These are phyloP conservation scores for Tephrocybe rancida DNA, from an alignment of 768 basidiomycete species.

Conservation along the genomic window DNA sequence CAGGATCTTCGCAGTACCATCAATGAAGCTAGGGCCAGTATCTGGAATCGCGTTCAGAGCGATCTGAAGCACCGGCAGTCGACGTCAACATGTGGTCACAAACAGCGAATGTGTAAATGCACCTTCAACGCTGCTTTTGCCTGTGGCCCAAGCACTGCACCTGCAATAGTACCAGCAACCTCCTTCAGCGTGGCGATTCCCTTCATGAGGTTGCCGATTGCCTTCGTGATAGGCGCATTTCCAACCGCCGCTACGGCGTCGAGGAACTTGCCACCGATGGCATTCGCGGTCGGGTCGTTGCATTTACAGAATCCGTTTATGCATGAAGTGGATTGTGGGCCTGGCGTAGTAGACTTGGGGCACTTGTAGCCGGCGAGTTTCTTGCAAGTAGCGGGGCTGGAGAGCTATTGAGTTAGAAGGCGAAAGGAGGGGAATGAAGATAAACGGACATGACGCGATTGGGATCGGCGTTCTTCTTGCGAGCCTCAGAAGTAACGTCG, in stretches of 20 bases:
- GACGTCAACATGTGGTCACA: not conserved
- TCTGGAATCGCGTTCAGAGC: not conserved
- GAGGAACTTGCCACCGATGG: not conserved
- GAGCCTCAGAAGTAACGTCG: not conserved
- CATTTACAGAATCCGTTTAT: constrained; percentile 6
- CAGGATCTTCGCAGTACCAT: not conserved
- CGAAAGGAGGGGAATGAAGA: not conserved
- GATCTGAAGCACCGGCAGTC: not conserved
- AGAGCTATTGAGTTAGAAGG: not conserved
- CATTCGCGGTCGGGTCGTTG: not conserved
- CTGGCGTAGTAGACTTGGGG: not conserved
- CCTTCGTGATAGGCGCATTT: constrained; percentile 8
- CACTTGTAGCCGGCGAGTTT: not conserved
- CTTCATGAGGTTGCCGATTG: constrained; percentile 1
- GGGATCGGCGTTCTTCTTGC: not conserved
- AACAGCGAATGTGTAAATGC: not conserved
- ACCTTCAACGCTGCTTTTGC: not conserved
- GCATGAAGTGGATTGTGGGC: not conserved
- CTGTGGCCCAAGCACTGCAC: not conserved
- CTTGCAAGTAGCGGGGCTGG: not conserved
- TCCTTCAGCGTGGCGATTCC: constrained; percentile 3
- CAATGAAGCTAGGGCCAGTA: not conserved
- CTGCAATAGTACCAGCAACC: not conserved
- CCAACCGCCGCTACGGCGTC: not conserved
- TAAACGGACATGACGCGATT: not conserved